These are phyloP conservation scores for Hypocrella siamensis DNA, from an alignment of 2,329 filamentous ascomycete species.

Conservation along the genomic window DNA sequence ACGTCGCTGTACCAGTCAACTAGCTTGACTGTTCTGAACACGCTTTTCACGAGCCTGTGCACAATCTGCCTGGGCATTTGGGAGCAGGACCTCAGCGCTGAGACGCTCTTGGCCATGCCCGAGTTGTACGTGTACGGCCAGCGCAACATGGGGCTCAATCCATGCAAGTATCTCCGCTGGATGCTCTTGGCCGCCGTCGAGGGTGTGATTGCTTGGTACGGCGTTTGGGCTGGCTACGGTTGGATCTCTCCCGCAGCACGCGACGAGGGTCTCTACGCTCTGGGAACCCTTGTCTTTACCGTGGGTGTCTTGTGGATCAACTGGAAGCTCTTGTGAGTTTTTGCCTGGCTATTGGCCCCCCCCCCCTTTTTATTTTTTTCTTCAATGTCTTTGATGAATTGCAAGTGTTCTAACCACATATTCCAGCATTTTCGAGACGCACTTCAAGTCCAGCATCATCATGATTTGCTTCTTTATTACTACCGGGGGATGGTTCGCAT, in stretches of 20 bases:
- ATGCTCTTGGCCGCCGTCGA: constrained; percentile 59
- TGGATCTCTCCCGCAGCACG: constrained; percentile 31
- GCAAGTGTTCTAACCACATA: too few species aligned
- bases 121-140: constrained; percentile 82
- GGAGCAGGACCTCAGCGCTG: constrained; percentile 72
- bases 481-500: constrained; percentile 50
- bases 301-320: constrained; percentile 58
- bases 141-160: constrained; percentile 55
- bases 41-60: constrained; percentile 76
- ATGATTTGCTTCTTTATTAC: constrained; percentile 42
- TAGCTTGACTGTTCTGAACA: constrained; percentile 84
- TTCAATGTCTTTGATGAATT: too few species aligned
- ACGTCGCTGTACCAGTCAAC: constrained; percentile 82
- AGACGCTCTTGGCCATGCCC: constrained; percentile 80
- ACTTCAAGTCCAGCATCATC: constrained; percentile 56
- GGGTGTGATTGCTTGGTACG: constrained; percentile 60
- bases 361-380: neutral
- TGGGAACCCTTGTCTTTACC: constrained; percentile 59
- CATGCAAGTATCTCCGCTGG: constrained; percentile 60
- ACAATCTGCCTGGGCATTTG: constrained; percentile 86
- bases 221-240: constrained; percentile 35
- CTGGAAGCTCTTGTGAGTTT: constrained; percentile 55
- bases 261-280: constrained; percentile 56
- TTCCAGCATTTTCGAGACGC: constrained; percentile 58
- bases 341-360: too few species aligned